Conservation (phyloP, 73 alveolate genomes). For the Paramecium sexaurelia region DNA sequence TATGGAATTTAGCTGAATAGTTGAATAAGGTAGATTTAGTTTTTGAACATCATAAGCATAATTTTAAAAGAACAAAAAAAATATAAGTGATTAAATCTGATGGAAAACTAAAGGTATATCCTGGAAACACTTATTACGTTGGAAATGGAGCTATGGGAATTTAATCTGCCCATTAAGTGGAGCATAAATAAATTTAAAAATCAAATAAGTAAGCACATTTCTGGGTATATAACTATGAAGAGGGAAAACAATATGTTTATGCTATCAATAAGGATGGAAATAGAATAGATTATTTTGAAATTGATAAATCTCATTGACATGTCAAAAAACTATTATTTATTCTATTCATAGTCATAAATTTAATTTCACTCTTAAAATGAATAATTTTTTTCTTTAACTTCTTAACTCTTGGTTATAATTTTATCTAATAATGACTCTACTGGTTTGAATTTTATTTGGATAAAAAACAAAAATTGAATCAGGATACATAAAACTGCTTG, state of each 20-base stretch:
- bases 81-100: neutral
- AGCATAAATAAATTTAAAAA: neutral
- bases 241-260: neutral
- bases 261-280: neutral
- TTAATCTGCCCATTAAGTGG: neutral
- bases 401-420: neutral
- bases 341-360: neutral
- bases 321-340: no score
- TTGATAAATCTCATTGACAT: neutral
- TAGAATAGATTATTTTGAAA: neutral
- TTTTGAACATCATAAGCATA: slow-evolving; percentile 49
- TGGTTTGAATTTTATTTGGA: neutral
- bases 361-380: neutral
- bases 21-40: neutral
- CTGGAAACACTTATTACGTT: neutral
- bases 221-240: neutral
- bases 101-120: neutral
- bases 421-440: neutral
- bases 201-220: neutral
- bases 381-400: neutral
- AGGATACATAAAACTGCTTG: neutral
- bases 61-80: neutral
- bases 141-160: slow-evolving; percentile 62
- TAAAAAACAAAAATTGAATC: neutral
- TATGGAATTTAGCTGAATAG: neutral